Evolutionary conservation across 2,329 filamentous ascomycete species (phyloP).

Genomic region (Monilinia polystroma): DNA sequence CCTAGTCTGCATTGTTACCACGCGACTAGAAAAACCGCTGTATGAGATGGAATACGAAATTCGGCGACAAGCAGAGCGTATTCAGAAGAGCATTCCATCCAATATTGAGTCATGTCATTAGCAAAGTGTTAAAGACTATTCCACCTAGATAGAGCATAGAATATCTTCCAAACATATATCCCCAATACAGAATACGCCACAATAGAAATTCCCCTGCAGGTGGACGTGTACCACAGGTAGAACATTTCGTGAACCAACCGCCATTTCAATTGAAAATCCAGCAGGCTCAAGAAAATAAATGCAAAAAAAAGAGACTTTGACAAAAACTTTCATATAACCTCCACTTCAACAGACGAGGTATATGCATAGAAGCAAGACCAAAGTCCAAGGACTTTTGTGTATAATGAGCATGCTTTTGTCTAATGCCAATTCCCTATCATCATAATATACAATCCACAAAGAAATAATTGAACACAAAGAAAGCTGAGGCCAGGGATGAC

Average conservation of each 20-base stretch:
- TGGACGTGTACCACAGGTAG: neutral
- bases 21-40: neutral
- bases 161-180: neutral
- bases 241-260: neutral
- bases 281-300: neutral
- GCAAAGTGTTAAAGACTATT: neutral
- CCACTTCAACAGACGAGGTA: slow-evolving; percentile 5
- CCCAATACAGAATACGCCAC: neutral
- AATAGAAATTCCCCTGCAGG: neutral
- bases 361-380: neutral
- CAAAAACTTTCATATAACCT: slow-evolving; percentile 4
- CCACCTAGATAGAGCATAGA: neutral
- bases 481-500: slow-evolving; percentile 24
- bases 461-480: slow-evolving; percentile 3
- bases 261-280: neutral
- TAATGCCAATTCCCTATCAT: neutral
- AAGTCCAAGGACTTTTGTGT: slow-evolving; percentile 10
- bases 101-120: neutral
- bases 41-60: neutral
- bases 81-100: neutral
- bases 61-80: neutral
- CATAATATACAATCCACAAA: slow-evolving; percentile 10
- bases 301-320: neutral
- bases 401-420: slow-evolving; percentile 19
- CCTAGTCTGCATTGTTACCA: neutral